phyloP scores from a whole-genome alignment of 768 basidiomycete genomes.

The Mycena filopes region DNA sequence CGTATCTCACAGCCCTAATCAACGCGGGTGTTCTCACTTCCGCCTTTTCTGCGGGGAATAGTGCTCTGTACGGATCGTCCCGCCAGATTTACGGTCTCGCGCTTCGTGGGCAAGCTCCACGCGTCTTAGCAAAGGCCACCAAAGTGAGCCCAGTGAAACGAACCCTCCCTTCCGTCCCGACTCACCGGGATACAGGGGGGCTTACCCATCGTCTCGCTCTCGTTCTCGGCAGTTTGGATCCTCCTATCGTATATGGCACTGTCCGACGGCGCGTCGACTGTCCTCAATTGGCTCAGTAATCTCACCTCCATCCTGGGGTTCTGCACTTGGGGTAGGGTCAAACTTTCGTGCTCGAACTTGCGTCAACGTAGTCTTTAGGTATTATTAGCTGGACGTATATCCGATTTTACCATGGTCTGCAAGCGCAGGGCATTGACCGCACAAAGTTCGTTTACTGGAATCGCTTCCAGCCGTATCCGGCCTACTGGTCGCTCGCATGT shows the following conservation, averaged over 20 bases:
- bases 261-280: constrained; percentile 47
- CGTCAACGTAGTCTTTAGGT: not conserved
- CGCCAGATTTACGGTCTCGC: constrained; percentile 53
- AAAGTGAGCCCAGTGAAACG: not conserved
- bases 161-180: not conserved
- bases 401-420: constrained; percentile 42
- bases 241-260: constrained; percentile 60
- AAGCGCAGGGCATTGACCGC: constrained; percentile 62
- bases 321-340: constrained; percentile 52
- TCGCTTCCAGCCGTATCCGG: constrained; percentile 59
- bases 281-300: constrained; percentile 62
- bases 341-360: not conserved
- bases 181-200: not conserved
- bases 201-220: constrained; percentile 17
- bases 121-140: constrained; percentile 38
- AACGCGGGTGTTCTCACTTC: constrained; percentile 71
- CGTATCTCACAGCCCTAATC: constrained; percentile 45
- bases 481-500: constrained; percentile 52
- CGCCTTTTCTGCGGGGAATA: constrained; percentile 70
- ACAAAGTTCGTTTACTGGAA: constrained; percentile 61
- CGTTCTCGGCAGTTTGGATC: constrained; percentile 25
- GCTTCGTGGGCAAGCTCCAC: constrained; percentile 50
- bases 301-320: constrained; percentile 61
- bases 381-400: constrained; percentile 30
- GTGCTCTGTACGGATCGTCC: constrained; percentile 57